Conservation (phyloP, 2,329 filamentous ascomycete genomes). For the Sphaceloma murrayae region DNA sequence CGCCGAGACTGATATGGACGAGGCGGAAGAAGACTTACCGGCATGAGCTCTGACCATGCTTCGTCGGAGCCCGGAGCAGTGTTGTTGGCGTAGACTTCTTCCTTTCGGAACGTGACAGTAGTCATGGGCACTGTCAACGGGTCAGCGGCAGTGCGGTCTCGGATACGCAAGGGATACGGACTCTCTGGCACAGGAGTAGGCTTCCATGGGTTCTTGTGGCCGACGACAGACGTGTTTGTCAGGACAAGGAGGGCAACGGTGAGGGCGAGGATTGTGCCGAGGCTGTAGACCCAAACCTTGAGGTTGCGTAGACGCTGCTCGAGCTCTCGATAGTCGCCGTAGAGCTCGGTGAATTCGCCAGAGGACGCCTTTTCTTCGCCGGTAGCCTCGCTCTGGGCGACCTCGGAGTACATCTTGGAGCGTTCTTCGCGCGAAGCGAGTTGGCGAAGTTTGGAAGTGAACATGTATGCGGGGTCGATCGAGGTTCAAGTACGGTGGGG, state of each 20-base stretch:
- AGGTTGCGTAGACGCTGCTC: conserved; percentile 14
- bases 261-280: conserved; percentile 6
- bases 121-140: conserved; percentile 19
- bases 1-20: not conserved
- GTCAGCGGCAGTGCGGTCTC: not conserved
- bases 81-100: conserved; percentile 22
- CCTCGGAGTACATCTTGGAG: conserved; percentile 14
- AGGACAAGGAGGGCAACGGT: conserved; percentile 2
- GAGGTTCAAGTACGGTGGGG: conserved; percentile 12
- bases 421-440: conserved; percentile 8
- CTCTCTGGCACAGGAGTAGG: conserved; percentile 11
- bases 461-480: conserved; percentile 12
- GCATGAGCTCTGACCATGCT: conserved; percentile 25
- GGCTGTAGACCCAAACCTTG: conserved; percentile 13
- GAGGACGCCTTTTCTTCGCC: conserved; percentile 12
- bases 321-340: conserved; percentile 13
- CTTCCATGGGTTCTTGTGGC: conserved; percentile 2
- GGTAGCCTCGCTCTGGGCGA: conserved; percentile 2
- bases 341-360: conserved; percentile 3
- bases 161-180: not conserved
- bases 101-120: conserved; percentile 22
- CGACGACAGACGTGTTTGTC: not conserved
- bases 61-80: conserved; percentile 23
- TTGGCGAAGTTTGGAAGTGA: conserved; percentile 12
- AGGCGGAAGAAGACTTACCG: conserved; percentile 16